Base-by-base conservation (phyloP, 2,329 filamentous ascomycete genomes). In the Colletotrichum gigasporum region DNA sequence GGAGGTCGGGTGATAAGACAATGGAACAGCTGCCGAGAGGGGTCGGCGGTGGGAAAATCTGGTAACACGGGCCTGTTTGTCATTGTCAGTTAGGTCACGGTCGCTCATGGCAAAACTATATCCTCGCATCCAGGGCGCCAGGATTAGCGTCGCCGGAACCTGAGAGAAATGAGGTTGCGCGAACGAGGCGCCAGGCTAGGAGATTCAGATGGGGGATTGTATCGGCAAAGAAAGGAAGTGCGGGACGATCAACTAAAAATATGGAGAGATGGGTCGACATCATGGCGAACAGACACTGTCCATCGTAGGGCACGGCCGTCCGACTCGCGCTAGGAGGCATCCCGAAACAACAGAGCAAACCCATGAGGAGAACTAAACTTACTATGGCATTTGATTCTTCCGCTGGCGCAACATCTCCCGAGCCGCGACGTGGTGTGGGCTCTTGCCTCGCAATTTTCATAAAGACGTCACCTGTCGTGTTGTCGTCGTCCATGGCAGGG, bases 371-470 rank as follows among this genome's bases (percentile, higher is more conserved):
- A 41, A 30, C 22, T 47, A 67, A 37, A 84, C 84, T 82, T 79
- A 87, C 85, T 47, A 81, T 75, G 32, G 79, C 73, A 67, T 75
- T 81, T 50, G 78, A 76, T 37, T 75, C 77, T 28, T 79, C 77
- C 5, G 67, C 65, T 57, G 66, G 68, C 24, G 72, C 69, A 41
- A 74, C 75, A 6, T 76, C 75, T 42, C 80, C 77, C 8, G 70
- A 65, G 16, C 71, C 70, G 52, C 78, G 80, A 48, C 77, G 79
- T n/a, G n/a, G n/a, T 14, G 73, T 70, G 12, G 80, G 68, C 66
- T 87, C 85, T 63, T 88, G 85, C 10, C 82, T 79, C 11, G 86
- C 86, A 63, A 89, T 88, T 56, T 79, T 83, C 64, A 89, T 80
- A 67, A 88, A 89, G 39, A 88, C 77, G 67, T 89, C 86, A 37